These are phyloP conservation scores for Kernera saxatilis DNA, from an alignment of 345 rosid species.

Conservation along the genomic window DNA sequence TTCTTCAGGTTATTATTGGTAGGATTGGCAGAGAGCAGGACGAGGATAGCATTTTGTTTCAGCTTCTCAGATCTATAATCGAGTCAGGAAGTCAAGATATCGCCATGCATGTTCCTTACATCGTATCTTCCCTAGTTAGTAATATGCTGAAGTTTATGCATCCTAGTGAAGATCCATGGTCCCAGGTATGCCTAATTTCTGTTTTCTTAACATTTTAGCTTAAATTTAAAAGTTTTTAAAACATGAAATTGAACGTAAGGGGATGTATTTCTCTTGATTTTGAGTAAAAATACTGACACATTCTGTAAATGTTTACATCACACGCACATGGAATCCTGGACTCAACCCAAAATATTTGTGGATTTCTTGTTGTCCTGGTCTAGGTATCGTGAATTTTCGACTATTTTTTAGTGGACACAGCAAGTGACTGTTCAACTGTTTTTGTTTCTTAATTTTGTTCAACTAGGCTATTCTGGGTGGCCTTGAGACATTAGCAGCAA, in stretches of 20 bases:
- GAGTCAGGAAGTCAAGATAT: constrained; percentile 58
- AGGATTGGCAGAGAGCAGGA: constrained; percentile 65
- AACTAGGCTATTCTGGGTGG: constrained; percentile 63
- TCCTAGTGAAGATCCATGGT: constrained; percentile 53
- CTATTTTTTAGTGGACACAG: background rate
- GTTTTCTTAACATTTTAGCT: background rate
- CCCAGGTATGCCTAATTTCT: constrained; percentile 50
- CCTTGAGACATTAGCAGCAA: constrained; percentile 61
- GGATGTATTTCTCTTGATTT: background rate
- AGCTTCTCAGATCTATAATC: constrained; percentile 62
- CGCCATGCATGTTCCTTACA: constrained; percentile 58
- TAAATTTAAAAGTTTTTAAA: background rate
- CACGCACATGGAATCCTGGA: constrained; percentile 2
- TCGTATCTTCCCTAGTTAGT: constrained; percentile 51
- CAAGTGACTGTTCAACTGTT: background rate
- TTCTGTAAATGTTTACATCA: background rate
- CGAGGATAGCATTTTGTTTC: constrained; percentile 57
- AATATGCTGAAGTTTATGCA: constrained; percentile 43
- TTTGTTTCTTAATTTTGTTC: constrained; percentile 4
- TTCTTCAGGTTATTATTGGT: constrained; percentile 63
- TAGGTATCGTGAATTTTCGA: background rate
- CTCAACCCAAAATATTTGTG: background rate
- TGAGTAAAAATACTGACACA: background rate
- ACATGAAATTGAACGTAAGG: background rate
- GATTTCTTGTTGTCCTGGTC: background rate